These are phyloP conservation scores for Hanseniaspora clermontiae DNA, from an alignment of 805 yeast species.

Conservation along the genomic window DNA sequence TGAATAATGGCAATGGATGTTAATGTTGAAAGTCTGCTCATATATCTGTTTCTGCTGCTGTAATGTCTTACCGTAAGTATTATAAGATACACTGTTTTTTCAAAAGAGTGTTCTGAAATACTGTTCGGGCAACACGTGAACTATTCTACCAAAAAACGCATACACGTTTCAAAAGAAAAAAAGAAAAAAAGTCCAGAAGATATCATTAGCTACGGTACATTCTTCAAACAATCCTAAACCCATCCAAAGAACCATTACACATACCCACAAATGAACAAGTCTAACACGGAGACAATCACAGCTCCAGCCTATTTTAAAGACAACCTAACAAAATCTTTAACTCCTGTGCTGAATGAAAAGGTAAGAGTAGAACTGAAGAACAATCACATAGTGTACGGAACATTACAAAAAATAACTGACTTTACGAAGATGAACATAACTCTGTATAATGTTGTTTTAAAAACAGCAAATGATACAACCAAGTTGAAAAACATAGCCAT, in stretches of 20 bases:
- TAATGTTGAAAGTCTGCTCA: background rate
- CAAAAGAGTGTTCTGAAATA: no score
- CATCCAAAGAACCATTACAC: background rate
- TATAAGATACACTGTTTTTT: no score
- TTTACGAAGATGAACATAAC: constrained; percentile 11
- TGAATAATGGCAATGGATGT: background rate
- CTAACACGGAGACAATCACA: background rate
- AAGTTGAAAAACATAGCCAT: constrained; percentile 11
- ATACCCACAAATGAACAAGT: background rate
- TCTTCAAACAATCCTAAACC: background rate
- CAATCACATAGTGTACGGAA: constrained; percentile 78
- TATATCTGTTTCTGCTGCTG: no score
- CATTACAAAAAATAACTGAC: constrained; percentile 59
- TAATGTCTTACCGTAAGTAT: no score
- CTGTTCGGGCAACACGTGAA: no score
- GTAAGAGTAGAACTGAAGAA: constrained; percentile 85
- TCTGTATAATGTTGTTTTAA: constrained; percentile 6
- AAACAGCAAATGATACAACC: constrained; percentile 8
- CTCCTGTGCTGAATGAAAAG: constrained; percentile 74
- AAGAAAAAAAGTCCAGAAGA: no score
- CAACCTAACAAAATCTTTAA: constrained; percentile 42
- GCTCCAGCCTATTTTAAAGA: constrained; percentile 16
- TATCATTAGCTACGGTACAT: no score
- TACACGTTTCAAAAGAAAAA: no score
- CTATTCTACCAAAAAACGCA: no score